Evolutionary conservation across 257 asterid species (phyloP).

Genomic region (Nicotiana otophora): DNA sequence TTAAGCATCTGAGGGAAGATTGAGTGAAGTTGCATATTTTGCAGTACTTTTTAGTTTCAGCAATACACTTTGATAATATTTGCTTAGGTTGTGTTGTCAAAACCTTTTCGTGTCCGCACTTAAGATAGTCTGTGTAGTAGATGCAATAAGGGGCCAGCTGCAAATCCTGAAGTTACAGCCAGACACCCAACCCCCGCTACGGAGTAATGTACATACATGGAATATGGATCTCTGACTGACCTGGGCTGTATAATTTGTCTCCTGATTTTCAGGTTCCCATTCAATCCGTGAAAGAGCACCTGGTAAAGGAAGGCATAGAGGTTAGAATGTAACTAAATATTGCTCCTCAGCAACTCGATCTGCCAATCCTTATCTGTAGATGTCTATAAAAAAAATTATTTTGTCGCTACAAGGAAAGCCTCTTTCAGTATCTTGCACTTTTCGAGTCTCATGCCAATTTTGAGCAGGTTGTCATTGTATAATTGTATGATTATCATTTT

Average conservation of each 20-base stretch:
- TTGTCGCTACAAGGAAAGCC: neutral
- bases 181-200: neutral
- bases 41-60: neutral
- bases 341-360: neutral
- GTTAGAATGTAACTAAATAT: slow-evolving; percentile 33
- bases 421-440: neutral
- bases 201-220: neutral
- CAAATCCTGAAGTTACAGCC: too few relatives aligned
- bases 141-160: neutral
- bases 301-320: slow-evolving; percentile 47
- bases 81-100: neutral
- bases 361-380: neutral
- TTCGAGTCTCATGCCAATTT: neutral
- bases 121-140: neutral
- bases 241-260: neutral
- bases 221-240: neutral
- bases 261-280: slow-evolving; percentile 48
- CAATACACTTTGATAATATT: too few relatives aligned
- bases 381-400: too few relatives aligned
- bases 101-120: neutral
- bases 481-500: neutral
- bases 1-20: neutral
- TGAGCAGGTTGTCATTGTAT: neutral
- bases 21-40: neutral
- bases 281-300: slow-evolving; percentile 56